phyloP scores from a whole-genome alignment of 768 basidiomycete genomes.

The Leucosporidium creatinivorum region DNA sequence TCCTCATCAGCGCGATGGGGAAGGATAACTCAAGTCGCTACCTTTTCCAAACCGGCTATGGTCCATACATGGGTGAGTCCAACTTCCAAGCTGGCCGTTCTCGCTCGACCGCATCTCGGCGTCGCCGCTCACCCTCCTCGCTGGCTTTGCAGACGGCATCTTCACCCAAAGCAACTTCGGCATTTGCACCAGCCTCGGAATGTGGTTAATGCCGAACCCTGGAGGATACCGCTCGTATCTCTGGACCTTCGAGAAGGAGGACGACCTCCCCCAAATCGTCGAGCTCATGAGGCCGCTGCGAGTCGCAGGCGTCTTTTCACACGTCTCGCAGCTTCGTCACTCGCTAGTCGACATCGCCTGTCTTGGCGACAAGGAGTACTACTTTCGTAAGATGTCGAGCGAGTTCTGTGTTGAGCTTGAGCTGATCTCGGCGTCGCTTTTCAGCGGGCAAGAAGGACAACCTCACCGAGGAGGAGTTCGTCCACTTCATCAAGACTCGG shows the following conservation, averaged over 20 bases:
- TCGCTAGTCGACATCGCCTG: slow-evolving; percentile 20
- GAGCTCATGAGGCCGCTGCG: slow-evolving; percentile 19
- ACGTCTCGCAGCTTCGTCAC: too few species aligned
- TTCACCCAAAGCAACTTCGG: too few species aligned
- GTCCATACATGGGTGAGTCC: too few species aligned
- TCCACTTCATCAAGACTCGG: neutral
- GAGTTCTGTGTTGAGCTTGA: too few species aligned
- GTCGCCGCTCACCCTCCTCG: too few species aligned
- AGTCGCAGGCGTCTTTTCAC: slow-evolving; percentile 8
- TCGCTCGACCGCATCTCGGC: too few species aligned
- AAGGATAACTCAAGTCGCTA: too few species aligned
- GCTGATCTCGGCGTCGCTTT: neutral
- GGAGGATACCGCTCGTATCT: slow-evolving; percentile 20
- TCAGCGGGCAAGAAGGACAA: neutral
- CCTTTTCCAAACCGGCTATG: too few species aligned
- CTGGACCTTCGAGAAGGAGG: slow-evolving; percentile 22
- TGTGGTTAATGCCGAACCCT: slow-evolving; percentile 16
- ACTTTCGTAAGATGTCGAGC: neutral
- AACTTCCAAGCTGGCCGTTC: too few species aligned
- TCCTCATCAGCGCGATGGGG: too few species aligned
- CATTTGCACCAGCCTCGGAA: too few species aligned
- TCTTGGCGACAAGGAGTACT: slow-evolving; percentile 5
- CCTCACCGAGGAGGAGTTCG: slow-evolving; percentile 9
- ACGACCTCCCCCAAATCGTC: slow-evolving; percentile 17
- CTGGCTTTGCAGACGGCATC: too few species aligned